Evolutionary conservation across 371 early-diverging fungal genomes (phyloP).

Genomic region (Mortierella sp.): DNA sequence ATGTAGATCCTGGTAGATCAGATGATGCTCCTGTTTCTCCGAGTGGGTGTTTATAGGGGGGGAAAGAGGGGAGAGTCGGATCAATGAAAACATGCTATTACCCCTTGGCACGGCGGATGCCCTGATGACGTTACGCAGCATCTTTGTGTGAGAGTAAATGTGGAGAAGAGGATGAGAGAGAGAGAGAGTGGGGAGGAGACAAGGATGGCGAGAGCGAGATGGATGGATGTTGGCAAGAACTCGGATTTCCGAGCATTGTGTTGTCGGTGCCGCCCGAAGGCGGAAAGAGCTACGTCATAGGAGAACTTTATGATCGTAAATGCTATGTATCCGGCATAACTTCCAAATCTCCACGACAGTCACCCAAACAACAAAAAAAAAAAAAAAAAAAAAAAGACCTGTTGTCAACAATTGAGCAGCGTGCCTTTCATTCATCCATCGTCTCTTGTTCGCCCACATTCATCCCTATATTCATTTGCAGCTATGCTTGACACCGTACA

Average conservation of each 20-base stretch:
- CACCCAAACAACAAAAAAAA: constrained; percentile 6
- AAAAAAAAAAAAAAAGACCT: constrained; percentile 17
- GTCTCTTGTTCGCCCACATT: too few species aligned
- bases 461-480: too few species aligned
- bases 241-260: constrained; percentile 24
- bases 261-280: background rate
- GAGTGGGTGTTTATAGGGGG: background rate
- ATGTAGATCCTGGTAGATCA: constrained; percentile 8
- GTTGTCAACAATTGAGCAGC: too few species aligned
- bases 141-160: constrained; percentile 4
- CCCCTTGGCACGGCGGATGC: constrained; percentile 52
- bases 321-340: constrained; percentile 1
- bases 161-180: constrained; percentile 2
- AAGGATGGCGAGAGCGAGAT: constrained; percentile 12
- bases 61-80: constrained; percentile 1
- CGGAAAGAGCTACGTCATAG: background rate
- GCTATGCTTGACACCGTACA: too few species aligned
- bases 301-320: background rate
- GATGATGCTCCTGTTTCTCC: constrained; percentile 4
- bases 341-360: background rate
- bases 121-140: constrained; percentile 48
- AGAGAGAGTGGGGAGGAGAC: constrained; percentile 16
- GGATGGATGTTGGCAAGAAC: constrained; percentile 1
- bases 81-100: constrained; percentile 9
- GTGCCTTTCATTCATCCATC: too few species aligned